Evolutionary conservation across 345 rosid species (phyloP).

Genomic region (Dovyalis caffra): DNA sequence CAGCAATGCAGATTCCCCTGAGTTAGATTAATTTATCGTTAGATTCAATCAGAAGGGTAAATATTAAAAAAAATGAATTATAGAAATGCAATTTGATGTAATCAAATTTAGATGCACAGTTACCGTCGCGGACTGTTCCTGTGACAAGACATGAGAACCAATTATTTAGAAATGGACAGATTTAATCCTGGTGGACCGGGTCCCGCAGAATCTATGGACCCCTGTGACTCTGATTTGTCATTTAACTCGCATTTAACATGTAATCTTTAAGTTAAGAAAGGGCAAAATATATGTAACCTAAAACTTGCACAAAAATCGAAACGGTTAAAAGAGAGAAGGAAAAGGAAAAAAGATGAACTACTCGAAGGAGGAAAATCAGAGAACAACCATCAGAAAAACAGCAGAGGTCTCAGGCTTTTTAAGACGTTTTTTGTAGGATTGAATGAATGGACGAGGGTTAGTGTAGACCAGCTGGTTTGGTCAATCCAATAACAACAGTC

Average conservation of each 20-base stretch:
- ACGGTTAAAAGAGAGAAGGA: not conserved
- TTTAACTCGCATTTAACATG: conserved; percentile 12
- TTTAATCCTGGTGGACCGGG: conserved; percentile 4
- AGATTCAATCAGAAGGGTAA: no score
- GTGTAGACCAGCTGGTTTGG: conserved; percentile 8
- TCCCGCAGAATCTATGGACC: conserved; percentile 32
- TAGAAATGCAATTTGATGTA: no score
- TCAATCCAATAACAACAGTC: not conserved
- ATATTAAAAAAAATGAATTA: no score
- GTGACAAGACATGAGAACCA: no score
- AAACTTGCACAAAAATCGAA: not conserved
- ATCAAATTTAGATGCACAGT: no score
- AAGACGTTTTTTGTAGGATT: not conserved
- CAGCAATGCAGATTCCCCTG: conserved; percentile 3
- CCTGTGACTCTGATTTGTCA: conserved; percentile 8
- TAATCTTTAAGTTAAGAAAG: no score
- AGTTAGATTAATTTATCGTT: not conserved
- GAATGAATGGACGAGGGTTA: not conserved
- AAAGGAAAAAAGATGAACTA: no score
- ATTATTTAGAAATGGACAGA: no score
- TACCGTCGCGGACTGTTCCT: no score
- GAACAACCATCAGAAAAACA: not conserved
- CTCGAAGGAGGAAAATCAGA: not conserved
- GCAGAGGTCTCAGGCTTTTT: not conserved
- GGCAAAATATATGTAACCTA: no score